Evolutionary conservation across 306 rosid genomes (phyloP), one percentile per base, ranked within the genome.

Genomic region (Sindora glabra): DNA sequence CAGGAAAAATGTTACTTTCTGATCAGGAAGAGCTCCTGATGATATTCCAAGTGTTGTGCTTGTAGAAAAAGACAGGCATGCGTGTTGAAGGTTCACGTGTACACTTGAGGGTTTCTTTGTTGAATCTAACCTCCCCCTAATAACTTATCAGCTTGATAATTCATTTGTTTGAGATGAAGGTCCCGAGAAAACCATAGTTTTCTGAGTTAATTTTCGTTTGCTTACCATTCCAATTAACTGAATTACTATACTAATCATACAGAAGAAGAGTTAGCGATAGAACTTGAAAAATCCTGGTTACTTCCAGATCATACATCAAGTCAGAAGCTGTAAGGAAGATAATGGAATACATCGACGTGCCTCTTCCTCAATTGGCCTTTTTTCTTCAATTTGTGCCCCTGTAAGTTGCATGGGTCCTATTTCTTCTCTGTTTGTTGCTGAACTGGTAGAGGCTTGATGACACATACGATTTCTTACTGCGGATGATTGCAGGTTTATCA

Each of bases 21-120:
- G 98, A 73, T 91, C 96, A 0, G 96, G 98, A 70, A 88, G 95
- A 81, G 89, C 87, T 44, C 95, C 98, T 52, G 90, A 91, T 77
- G 98, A 91, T 67, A 85, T 91, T 62, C 88, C 98, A 13, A 91
- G 96, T 68, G 98, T 91, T 65, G 96, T 91, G 1, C 92, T 91
- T 26, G 98, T 91, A 65, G 95, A 85, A 52, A 78, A 62, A 38
- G 81, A 86, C 16, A 78, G 98, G 98, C 83, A 58, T 7, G 29
- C 41, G 44, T 61, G 5, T 42, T 25, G 10, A 45, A 41, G 48
- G 16, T 57, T 58, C 40, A n/a, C n/a, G n/a, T n/a, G 14, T 48
- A 17, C 23, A 12, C 14, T 44, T 42, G 11, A n/a, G 40, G 11
- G 40, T 34, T 42, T 22, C 27, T 36, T 5, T 13, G 5, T 48